phyloP scores from a whole-genome alignment of 2,329 filamentous ascomycete species.

The Rhinocladiella mackenziei region DNA sequence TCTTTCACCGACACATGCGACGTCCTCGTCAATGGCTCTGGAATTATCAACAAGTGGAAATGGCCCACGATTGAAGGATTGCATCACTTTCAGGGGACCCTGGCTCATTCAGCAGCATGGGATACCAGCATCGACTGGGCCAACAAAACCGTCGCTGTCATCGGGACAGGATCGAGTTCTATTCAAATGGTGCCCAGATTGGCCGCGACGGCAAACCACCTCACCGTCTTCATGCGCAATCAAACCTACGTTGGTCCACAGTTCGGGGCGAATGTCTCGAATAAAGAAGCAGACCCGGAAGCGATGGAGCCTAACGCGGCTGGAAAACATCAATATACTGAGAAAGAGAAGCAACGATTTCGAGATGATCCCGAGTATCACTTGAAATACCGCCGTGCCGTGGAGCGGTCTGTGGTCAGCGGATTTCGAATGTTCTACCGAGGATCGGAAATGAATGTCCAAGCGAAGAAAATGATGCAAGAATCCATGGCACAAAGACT shows the following conservation, averaged over 20 bases:
- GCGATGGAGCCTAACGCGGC: slow-evolving; percentile 15
- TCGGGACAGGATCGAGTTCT: slow-evolving; percentile 14
- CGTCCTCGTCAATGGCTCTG: slow-evolving; percentile 23
- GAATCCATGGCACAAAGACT: slow-evolving; percentile 28
- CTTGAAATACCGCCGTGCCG: slow-evolving; percentile 9
- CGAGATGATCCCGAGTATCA: slow-evolving; percentile 16
- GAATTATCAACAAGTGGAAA: slow-evolving; percentile 30
- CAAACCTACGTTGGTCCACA: slow-evolving; percentile 31
- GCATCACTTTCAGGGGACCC: slow-evolving; percentile 34
- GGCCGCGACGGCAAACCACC: slow-evolving; percentile 30
- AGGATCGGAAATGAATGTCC: slow-evolving; percentile 15
- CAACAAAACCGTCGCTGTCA: slow-evolving; percentile 20
- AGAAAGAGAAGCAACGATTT: slow-evolving; percentile 20
- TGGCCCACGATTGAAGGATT: slow-evolving; percentile 41
- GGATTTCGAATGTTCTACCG: slow-evolving; percentile 14
- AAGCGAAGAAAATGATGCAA: slow-evolving; percentile 16
- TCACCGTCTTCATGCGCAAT: slow-evolving; percentile 34
- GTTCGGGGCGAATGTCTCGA: slow-evolving; percentile 12
- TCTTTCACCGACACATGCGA: slow-evolving; percentile 22
- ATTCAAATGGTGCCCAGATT: slow-evolving; percentile 35
- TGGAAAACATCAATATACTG: slow-evolving; percentile 17
- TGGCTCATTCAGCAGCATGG: slow-evolving; percentile 36
- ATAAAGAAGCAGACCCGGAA: slow-evolving; percentile 20
- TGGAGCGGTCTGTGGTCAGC: slow-evolving; percentile 8
- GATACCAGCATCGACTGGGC: slow-evolving; percentile 30